Conservation (phyloP, 2,329 filamentous ascomycete genomes). For the Penicillium sp. region DNA sequence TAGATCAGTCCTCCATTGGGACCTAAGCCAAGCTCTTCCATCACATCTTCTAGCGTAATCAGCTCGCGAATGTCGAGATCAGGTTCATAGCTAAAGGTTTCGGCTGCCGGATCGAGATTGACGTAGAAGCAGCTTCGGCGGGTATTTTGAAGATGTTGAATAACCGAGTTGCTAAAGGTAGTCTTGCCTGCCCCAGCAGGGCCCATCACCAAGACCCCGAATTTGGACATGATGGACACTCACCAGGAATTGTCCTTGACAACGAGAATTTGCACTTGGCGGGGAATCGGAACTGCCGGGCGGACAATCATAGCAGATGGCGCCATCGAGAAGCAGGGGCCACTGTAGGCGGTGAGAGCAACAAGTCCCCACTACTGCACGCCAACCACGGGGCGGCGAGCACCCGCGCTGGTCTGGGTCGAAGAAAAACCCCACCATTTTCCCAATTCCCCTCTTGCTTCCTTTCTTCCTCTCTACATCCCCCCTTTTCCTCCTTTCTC, state of each 20-base stretch:
- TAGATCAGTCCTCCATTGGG: constrained; percentile 92
- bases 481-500: constrained; percentile 13
- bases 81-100: constrained; percentile 82
- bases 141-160: constrained; percentile 84
- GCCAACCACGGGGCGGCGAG: background rate
- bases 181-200: constrained; percentile 95
- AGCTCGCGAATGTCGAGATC: constrained; percentile 94
- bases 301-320: constrained; percentile 12
- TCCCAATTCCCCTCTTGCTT: constrained; percentile 17
- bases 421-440: constrained; percentile 3
- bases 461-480: constrained; percentile 25
- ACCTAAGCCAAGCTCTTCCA: constrained; percentile 87
- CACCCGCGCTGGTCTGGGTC: constrained; percentile 8
- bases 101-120: constrained; percentile 94
- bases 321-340: constrained; percentile 27
- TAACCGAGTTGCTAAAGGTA: constrained; percentile 89
- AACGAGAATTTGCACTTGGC: constrained; percentile 13
- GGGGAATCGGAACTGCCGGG: constrained; percentile 19
- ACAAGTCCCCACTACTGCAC: constrained; percentile 5
- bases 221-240: constrained; percentile 68
- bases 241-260: background rate
- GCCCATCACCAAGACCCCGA: constrained; percentile 90
- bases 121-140: constrained; percentile 95
- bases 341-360: constrained; percentile 1
- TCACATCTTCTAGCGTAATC: constrained; percentile 88